A percentile compares a stretch with the other conserved stretches of the same genome.
These are phyloP conservation scores for Psilocybe mexicana DNA, from an alignment of 1,284 basidiomycete species.

Conservation along the genomic window DNA sequence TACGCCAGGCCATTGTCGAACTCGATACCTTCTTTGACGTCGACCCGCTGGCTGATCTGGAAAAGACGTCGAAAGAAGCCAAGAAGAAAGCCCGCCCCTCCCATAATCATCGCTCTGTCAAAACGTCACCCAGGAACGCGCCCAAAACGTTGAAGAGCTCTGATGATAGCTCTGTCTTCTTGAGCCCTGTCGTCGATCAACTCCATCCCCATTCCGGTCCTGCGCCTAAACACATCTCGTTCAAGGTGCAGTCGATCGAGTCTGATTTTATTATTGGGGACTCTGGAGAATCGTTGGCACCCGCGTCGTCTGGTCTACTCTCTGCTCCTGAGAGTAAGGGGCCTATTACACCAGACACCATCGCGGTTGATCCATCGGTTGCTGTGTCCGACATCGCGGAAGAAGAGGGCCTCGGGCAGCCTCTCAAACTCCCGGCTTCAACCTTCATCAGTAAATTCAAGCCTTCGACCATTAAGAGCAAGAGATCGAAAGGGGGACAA, in stretches of 20 bases:
- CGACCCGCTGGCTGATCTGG: conserved; percentile 9
- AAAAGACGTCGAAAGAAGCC: conserved; percentile 11
- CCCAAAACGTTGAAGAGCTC: conserved; percentile 23
- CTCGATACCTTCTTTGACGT: conserved; percentile 63
- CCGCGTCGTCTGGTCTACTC: conserved; percentile 22
- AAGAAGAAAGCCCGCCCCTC: background rate
- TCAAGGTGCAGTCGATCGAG: background rate
- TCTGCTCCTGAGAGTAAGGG: conserved; percentile 41
- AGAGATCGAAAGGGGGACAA: conserved; percentile 14
- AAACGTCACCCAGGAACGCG: conserved; percentile 1
- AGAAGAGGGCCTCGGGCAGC: conserved; percentile 32
- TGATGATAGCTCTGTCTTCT: conserved; percentile 37
- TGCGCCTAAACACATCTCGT: background rate
- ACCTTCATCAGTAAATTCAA: conserved; percentile 10
- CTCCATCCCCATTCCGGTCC: conserved; percentile 14
- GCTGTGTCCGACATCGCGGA: conserved; percentile 42
- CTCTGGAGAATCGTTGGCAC: conserved; percentile 15
- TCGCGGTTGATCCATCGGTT: conserved; percentile 37
- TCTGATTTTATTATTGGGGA: conserved; percentile 16
- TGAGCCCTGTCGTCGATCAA: conserved; percentile 34
- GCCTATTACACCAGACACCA: conserved; percentile 48
- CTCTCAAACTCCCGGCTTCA: conserved; percentile 5
- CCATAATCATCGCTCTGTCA: background rate
- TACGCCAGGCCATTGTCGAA: conserved; percentile 57
- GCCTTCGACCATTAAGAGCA: conserved; percentile 5